phyloP scores from a whole-genome alignment of 805 yeast genomes.

The Barnettozyma siamensis region DNA sequence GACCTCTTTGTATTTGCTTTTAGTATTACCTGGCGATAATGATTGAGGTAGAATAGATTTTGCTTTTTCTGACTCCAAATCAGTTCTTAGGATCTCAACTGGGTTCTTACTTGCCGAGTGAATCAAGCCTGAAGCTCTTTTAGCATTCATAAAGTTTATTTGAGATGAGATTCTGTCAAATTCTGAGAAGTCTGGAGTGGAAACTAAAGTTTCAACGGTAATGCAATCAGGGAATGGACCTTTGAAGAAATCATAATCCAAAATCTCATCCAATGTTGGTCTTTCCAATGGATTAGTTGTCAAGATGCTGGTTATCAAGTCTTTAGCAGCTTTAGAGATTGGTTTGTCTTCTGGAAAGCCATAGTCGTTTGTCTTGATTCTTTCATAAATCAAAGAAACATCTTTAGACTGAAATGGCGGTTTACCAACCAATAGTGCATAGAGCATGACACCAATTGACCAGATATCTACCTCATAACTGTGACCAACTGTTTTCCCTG shows the following conservation, averaged over 20 bases:
- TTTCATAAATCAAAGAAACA: conserved; percentile 84
- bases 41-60: conserved; percentile 76
- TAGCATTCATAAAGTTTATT: conserved; percentile 60
- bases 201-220: conserved; percentile 54
- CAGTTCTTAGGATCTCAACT: conserved; percentile 63
- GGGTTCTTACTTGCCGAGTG: conserved; percentile 46
- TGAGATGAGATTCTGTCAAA: conserved; percentile 58
- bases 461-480: conserved; percentile 93
- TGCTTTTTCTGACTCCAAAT: conserved; percentile 63
- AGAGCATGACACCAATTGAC: conserved; percentile 97
- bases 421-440: conserved; percentile 85
- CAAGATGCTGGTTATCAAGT: conserved; percentile 66
- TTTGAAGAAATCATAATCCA: conserved; percentile 81
- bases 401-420: conserved; percentile 98
- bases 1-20: conserved; percentile 71
- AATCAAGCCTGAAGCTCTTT: conserved; percentile 58
- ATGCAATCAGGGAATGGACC: conserved; percentile 77
- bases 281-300: conserved; percentile 74
- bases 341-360: conserved; percentile 65
- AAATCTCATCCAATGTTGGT: conserved; percentile 73
- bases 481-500: conserved; percentile 84
- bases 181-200: conserved; percentile 53
- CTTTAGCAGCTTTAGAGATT: conserved; percentile 66
- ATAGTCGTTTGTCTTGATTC: conserved; percentile 80
- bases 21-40: conserved; percentile 88